phyloP scores from a whole-genome alignment of 768 basidiomycete species.

The Agrocybe pediades region DNA sequence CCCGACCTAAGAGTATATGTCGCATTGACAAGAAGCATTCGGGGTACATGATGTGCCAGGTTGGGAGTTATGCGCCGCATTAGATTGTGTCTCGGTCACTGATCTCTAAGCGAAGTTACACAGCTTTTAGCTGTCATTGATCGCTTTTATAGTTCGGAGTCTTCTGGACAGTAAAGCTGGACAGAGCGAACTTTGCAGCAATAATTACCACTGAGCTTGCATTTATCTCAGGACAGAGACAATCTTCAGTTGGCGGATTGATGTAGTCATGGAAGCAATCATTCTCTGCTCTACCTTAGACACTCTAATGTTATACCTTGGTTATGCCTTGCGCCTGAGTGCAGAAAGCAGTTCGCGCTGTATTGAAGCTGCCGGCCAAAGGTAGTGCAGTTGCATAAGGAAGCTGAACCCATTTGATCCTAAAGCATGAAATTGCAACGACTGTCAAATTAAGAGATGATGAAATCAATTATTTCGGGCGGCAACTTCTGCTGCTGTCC shows the following conservation, averaged over 20 bases:
- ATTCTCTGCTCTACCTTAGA: background rate
- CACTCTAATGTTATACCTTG: background rate
- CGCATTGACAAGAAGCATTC: constrained; percentile 4
- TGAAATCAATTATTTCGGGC: constrained; percentile 7
- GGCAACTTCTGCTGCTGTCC: constrained; percentile 56
- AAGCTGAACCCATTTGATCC: constrained; percentile 1
- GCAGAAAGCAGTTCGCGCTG: background rate
- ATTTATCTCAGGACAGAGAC: constrained; percentile 6
- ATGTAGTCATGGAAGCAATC: constrained; percentile 22
- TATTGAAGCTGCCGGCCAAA: background rate
- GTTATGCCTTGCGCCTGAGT: background rate
- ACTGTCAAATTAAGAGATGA: background rate
- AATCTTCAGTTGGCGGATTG: constrained; percentile 11
- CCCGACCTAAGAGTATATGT: background rate
- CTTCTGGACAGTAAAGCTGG: constrained; percentile 1
- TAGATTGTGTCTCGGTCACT: constrained; percentile 14
- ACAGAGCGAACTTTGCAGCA: background rate
- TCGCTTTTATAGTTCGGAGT: constrained; percentile 11
- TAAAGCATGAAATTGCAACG: background rate
- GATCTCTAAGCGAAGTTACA: constrained; percentile 3
- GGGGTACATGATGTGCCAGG: constrained; percentile 14
- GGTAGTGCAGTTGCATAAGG: background rate
- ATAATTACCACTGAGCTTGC: constrained; percentile 6
- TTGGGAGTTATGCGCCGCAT: constrained; percentile 19
- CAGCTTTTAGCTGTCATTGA: background rate